Base-by-base conservation (phyloP, 2,329 filamentous ascomycete genomes). In the Coniochaeta hoffmannii region DNA sequence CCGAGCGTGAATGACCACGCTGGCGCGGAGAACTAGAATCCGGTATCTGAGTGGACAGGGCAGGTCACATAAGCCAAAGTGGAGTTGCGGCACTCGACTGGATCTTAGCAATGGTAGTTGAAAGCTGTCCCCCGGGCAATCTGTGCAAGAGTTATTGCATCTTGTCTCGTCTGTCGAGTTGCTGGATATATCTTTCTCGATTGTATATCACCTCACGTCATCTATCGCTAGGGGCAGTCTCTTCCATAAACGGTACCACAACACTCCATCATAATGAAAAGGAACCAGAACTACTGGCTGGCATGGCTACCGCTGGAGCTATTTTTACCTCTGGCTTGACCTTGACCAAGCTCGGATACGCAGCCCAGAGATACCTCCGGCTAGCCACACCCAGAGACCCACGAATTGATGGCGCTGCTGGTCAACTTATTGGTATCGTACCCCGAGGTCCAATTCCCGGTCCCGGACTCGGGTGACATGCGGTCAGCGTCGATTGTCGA, bases 81-180 rank as follows among this genome's bases (percentile, higher is more conserved):
- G 58, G 57, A 1, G 59, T 62, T 0, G 52, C 61, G 6, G 56
- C 64, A 4, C 60, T 67, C 1, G 67, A 69, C n/a, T 62, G 60
- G 17, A 66, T 69, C 9, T 52, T 69, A 10, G 63, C 64, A 17
- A 61, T 65, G 35, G 61, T 68, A 1, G 65, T 68, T 8, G 60
- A 62, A 3, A 64, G 64, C 5, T 68, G 64, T n/a, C 59, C 59
- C 0, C 58, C 62, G 0, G 65, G 66, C 17, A 62, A 64, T 7
- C 22, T 63, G 0, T 59, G n/a, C 64, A 0, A 62, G 62, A 24
- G 63, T 62, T 0, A 68, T 72, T 15, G 66, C 70, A 4, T 73
- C 69, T 0, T 74, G 75, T 11, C 73, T n/a, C 73, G 0, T 70
- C 68, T 0, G 66, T 69, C 0, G 70, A 74, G 31, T 55, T 74